Conservation (phyloP, 2,329 filamentous ascomycete genomes). For the Nemania diffusa region DNA sequence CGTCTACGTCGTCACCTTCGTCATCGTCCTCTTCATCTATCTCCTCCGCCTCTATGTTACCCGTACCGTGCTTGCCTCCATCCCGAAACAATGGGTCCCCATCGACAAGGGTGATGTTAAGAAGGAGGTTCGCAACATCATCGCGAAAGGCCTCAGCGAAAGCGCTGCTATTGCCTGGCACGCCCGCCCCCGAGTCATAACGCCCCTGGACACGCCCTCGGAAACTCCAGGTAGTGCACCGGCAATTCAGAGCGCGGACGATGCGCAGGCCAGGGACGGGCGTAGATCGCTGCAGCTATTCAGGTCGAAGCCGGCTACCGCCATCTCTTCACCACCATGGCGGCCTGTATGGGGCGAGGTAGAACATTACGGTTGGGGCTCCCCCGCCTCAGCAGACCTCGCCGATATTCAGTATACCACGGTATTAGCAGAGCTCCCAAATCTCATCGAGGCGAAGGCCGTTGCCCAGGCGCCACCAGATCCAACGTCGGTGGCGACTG, state of each 20-base stretch:
- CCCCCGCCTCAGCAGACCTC: slow-evolving; percentile 78
- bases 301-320: slow-evolving; percentile 52
- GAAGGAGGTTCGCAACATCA: slow-evolving; percentile 78
- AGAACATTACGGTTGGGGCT: slow-evolving; percentile 88
- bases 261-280: slow-evolving; percentile 29
- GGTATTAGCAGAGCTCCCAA: slow-evolving; percentile 84
- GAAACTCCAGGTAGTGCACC: slow-evolving; percentile 31
- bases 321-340: slow-evolving; percentile 64
- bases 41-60: slow-evolving; percentile 87
- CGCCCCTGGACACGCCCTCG: slow-evolving; percentile 41
- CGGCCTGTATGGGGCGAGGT: slow-evolving; percentile 80
- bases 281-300: slow-evolving; percentile 42
- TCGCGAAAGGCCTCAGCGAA: slow-evolving; percentile 75
- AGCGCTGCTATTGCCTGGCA: slow-evolving; percentile 86
- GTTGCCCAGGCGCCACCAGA: slow-evolving; percentile 80
- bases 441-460: slow-evolving; percentile 91
- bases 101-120: slow-evolving; percentile 86
- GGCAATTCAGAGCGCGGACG: slow-evolving; percentile 15
- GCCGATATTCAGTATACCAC: slow-evolving; percentile 84
- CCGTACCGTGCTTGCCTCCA: slow-evolving; percentile 78
- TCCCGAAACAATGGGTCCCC: slow-evolving; percentile 88
- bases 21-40: slow-evolving; percentile 81
- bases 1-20: slow-evolving; percentile 76
- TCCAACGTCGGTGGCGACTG: slow-evolving; percentile 52
- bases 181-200: slow-evolving; percentile 71